Evolutionary conservation across 2,329 filamentous ascomycete species (phyloP).

Genomic region (Neoascochyta sp.): DNA sequence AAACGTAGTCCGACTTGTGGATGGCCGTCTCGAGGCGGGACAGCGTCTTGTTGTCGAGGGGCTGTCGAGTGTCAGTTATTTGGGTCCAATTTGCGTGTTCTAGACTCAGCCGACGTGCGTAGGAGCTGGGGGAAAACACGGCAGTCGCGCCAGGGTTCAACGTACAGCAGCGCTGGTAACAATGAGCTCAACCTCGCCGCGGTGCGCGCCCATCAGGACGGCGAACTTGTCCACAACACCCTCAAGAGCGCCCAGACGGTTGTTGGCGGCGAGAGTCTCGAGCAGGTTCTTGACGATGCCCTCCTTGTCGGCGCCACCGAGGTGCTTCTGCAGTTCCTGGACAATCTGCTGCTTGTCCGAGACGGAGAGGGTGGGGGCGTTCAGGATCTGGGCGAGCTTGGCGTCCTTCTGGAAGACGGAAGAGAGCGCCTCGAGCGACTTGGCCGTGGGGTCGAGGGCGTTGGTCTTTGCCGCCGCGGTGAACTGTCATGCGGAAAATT

Average conservation of each 20-base stretch:
- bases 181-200: slow-evolving; percentile 88
- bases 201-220: slow-evolving; percentile 80
- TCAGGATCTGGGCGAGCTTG: slow-evolving; percentile 74
- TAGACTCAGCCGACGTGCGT: too few species aligned
- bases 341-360: slow-evolving; percentile 84
- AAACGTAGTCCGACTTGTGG: slow-evolving; percentile 82
- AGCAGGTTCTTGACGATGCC: slow-evolving; percentile 94
- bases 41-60: slow-evolving; percentile 83
- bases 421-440: slow-evolving; percentile 68
- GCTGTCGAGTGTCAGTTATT: slow-evolving; percentile 47
- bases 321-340: slow-evolving; percentile 80
- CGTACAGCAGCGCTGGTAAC: slow-evolving; percentile 87
- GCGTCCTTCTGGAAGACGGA: slow-evolving; percentile 73
- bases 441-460: slow-evolving; percentile 78
- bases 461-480: slow-evolving; percentile 89
- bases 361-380: slow-evolving; percentile 71
- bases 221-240: slow-evolving; percentile 83
- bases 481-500: slow-evolving; percentile 60
- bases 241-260: slow-evolving; percentile 79
- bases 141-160: slow-evolving; percentile 14
- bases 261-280: slow-evolving; percentile 87
- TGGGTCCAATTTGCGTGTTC: neutral
- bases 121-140: too few species aligned
- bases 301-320: slow-evolving; percentile 64
- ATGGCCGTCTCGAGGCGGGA: slow-evolving; percentile 82